Conservation (phyloP, 495 filamentous ascomycete genomes). For the Penicillium angulare region DNA sequence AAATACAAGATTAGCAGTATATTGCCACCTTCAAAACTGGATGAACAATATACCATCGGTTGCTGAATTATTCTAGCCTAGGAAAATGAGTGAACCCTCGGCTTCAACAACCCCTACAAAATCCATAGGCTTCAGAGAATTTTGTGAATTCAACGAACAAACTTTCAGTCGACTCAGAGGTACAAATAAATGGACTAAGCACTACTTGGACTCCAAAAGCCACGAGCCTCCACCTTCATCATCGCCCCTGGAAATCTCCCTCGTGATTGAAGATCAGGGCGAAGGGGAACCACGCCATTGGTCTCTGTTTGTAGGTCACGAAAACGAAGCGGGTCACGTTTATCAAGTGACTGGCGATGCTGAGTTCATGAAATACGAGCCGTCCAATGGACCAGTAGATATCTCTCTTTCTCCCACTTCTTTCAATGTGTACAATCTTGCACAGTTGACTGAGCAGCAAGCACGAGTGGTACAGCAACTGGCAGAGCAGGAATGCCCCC, state of each 20-base stretch:
- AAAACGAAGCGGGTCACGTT: constrained; percentile 13
- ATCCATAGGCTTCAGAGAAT: constrained; percentile 16
- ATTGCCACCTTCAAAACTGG: neutral
- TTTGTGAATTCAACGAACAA: constrained; percentile 20
- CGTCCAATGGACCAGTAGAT: constrained; percentile 7
- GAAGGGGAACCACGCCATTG: constrained; percentile 22
- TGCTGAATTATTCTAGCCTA: too few species aligned
- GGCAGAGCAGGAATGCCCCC: constrained; percentile 16
- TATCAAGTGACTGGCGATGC: constrained; percentile 26
- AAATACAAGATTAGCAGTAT: neutral
- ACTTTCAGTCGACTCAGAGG: constrained; percentile 9
- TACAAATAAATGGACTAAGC: constrained; percentile 8
- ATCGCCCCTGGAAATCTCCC: constrained; percentile 15
- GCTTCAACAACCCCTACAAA: constrained; percentile 1
- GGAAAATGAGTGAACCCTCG: constrained; percentile 8
- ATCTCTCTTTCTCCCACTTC: neutral
- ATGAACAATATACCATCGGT: too few species aligned
- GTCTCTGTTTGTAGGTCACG: constrained; percentile 18
- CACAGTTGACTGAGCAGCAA: constrained; percentile 11
- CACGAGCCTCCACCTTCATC: neutral
- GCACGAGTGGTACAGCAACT: constrained; percentile 4
- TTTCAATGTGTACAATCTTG: constrained; percentile 9
- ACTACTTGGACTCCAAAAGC: neutral
- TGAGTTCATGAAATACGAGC: constrained; percentile 21
- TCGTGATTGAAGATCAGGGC: constrained; percentile 15